Evolutionary conservation across 192 early-diverging fungal species (phyloP).

Genomic region (Anaeromyces robustus): DNA sequence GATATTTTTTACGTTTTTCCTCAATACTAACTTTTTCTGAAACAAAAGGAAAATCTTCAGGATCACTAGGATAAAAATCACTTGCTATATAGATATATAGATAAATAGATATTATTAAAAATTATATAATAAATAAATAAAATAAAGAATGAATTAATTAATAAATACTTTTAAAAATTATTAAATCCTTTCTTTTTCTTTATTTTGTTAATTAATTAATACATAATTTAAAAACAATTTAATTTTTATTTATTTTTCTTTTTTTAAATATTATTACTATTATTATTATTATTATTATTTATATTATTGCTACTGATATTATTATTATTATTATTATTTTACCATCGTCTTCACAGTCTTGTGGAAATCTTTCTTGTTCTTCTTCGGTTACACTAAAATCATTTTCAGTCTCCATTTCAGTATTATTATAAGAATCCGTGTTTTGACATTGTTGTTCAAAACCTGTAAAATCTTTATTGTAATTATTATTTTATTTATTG

Average conservation of each 20-base stretch:
- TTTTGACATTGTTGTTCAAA: neutral
- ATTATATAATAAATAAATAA: too few species aligned
- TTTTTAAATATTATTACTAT: too few species aligned
- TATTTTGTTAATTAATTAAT: too few species aligned
- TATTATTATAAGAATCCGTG: neutral
- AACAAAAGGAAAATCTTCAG: neutral
- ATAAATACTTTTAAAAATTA: too few species aligned
- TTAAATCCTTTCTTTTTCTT: too few species aligned
- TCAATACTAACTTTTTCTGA: neutral
- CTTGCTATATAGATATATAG: neutral
- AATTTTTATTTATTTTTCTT: too few species aligned
- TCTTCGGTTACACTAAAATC: neutral
- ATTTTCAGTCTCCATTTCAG: neutral
- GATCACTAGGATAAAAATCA: neutral
- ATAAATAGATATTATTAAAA: too few species aligned
- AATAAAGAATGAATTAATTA: too few species aligned
- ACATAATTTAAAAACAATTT: too few species aligned
- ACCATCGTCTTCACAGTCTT: neutral
- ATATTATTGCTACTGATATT: too few species aligned
- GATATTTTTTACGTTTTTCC: neutral
- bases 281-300: too few species aligned
- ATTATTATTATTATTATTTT: neutral
- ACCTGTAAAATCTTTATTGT: neutral
- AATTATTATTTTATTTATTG: too few species aligned
- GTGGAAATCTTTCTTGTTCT: neutral